Evolutionary conservation across 495 filamentous ascomycete genomes (phyloP), one percentile per base, ranked within the genome.

Genomic region (Hypoxylon rickii): DNA sequence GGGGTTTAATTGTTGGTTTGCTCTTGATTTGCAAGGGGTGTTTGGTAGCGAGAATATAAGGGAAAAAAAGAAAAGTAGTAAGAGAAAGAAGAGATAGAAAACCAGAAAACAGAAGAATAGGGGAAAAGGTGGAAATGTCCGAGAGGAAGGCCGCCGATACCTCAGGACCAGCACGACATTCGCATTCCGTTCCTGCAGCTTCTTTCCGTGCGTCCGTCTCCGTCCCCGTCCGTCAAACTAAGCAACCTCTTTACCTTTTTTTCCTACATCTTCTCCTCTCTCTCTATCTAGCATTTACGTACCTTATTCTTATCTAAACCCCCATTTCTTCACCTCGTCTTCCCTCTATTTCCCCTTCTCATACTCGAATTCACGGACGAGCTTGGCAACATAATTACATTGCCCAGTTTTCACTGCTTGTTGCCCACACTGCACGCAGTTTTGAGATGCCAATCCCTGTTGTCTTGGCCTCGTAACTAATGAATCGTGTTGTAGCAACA

Each of bases 161-260:
- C 16, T 68, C 66, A 48, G 71, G 70, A 47, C 72, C 75, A 63
- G 60, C 74, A 61, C 68, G 74, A 65, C 69, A 75, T 51, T 70
- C 71, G 18, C 75, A 76, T 53, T 65, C 73, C 29, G 68, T 73
- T 45, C 73, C 75, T 68, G 69, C 71, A 65, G 73, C 73, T 51
- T 76, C 75, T 67, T 78, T 78, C 67, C 75, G 75, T 78, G 73
- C 69, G 74, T 29, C 4, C 24, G n/a, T n/a, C n/a, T n/a, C n/a
- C n/a, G n/a, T n/a, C n/a, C n/a, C n/a, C n/a, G 10, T 29, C 24
- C 24, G 24, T 68, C 45, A 60, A 63, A 51, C 59, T 50, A 51
- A 62, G 47, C 47, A 46, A 44, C 29, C 33, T 44, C 22, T 44
- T 50, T 55, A 45, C 33, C 8, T 38, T 29, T 39, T 32, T 20